Conservation (phyloP, 805 yeast species). For the Candida rishiriensis region DNA sequence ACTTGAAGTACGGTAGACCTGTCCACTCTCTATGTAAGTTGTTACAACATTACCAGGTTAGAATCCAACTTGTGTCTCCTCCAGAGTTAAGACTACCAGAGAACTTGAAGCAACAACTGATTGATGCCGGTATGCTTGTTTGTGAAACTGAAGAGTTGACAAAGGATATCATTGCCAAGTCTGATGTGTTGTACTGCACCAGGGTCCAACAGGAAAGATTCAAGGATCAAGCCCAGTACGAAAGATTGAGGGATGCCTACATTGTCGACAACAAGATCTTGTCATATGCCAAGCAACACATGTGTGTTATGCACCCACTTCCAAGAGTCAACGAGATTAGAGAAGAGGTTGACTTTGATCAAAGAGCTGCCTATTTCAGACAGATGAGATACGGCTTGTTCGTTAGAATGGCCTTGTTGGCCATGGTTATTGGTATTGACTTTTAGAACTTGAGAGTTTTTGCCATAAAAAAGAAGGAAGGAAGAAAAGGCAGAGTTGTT, state of each 20-base stretch:
- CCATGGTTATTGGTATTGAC: constrained; percentile 97
- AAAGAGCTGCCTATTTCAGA: constrained; percentile 98
- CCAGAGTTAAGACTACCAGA: constrained; percentile 81
- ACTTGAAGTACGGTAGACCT: constrained; percentile 95
- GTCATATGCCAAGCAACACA: constrained; percentile 91
- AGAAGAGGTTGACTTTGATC: constrained; percentile 98
- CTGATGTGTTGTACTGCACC: constrained; percentile 96
- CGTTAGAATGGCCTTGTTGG: constrained; percentile 97
- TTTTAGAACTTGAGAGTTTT: constrained; percentile 34
- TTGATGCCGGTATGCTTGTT: constrained; percentile 62
- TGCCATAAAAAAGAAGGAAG: background rate
- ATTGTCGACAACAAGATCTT: constrained; percentile 89
- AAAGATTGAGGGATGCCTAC: constrained; percentile 84
- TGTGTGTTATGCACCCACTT: constrained; percentile 98
- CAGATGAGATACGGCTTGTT: constrained; percentile 98
- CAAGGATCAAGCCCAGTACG: constrained; percentile 67
- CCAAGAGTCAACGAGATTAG: constrained; percentile 96
- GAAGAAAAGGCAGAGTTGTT: no score
- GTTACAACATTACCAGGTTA: constrained; percentile 87
- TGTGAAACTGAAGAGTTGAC: constrained; percentile 74
- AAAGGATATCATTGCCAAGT: constrained; percentile 76
- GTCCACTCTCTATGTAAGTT: constrained; percentile 93
- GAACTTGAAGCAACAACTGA: constrained; percentile 62
- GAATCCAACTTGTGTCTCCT: constrained; percentile 89
- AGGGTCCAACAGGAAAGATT: constrained; percentile 98